Percentiles rank a stretch among this genome's conserved stretches.
phyloP scores from a whole-genome alignment of 2,329 filamentous ascomycete species.

The Monosporascus cannonballus region DNA sequence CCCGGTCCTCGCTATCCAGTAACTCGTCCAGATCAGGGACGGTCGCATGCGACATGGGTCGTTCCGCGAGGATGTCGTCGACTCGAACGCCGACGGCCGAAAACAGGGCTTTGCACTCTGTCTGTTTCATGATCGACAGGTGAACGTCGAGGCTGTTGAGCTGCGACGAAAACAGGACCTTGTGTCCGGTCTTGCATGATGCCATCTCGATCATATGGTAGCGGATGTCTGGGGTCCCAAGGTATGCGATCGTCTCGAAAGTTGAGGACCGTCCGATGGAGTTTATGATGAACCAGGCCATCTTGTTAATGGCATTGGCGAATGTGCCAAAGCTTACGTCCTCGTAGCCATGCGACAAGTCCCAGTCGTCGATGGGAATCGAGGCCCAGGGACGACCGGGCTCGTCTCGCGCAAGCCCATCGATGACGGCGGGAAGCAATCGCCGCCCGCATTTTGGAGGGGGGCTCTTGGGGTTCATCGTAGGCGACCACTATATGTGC shows the following conservation, averaged over 20 bases:
- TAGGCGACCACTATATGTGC: too few species aligned
- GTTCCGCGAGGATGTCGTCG: constrained; percentile 10
- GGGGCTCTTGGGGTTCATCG: neutral
- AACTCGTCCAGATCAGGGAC: constrained; percentile 12
- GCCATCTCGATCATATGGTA: constrained; percentile 19
- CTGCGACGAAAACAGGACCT: constrained; percentile 16
- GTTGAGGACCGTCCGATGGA: constrained; percentile 10
- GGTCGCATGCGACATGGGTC: constrained; percentile 9
- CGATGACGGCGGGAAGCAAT: constrained; percentile 11
- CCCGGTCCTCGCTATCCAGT: constrained; percentile 1
- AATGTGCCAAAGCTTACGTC: constrained; percentile 11
- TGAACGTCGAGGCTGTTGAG: constrained; percentile 14
- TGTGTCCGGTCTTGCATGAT: constrained; percentile 17
- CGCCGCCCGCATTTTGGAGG: constrained; percentile 5
- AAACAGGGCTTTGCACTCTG: constrained; percentile 12
- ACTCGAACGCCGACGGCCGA: constrained; percentile 9
- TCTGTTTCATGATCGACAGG: constrained; percentile 13
- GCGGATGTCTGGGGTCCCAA: constrained; percentile 12
- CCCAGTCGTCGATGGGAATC: constrained; percentile 15
- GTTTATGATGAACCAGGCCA: constrained; percentile 14
- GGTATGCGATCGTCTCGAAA: constrained; percentile 14
- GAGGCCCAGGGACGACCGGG: constrained; percentile 12
- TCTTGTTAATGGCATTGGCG: constrained; percentile 15
- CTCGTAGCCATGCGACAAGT: constrained; percentile 16
- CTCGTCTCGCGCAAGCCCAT: constrained; percentile 9